These are phyloP conservation scores for Backusella macrospora DNA, from an alignment of 192 early-diverging fungal species.

Conservation along the genomic window DNA sequence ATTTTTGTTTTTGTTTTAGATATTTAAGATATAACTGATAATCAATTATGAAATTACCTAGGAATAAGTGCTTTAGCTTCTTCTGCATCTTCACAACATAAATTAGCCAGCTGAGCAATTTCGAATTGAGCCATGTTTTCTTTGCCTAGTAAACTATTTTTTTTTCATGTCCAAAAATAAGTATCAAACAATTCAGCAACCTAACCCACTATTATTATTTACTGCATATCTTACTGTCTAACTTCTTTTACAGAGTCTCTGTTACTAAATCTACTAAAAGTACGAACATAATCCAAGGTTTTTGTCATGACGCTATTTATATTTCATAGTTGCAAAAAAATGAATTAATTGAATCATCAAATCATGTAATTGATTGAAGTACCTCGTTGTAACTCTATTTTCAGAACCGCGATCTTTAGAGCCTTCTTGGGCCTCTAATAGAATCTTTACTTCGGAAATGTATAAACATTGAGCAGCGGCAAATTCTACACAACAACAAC, in stretches of 20 bases:
- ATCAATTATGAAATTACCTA: conserved; percentile 51
- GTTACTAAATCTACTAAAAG: conserved; percentile 86
- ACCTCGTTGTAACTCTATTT: conserved; percentile 51
- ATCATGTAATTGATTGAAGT: conserved; percentile 6
- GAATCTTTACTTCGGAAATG: conserved; percentile 72
- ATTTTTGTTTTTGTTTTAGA: no score
- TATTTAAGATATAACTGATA: no score
- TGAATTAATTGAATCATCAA: not conserved
- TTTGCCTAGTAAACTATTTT: conserved; percentile 22
- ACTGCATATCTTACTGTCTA: conserved; percentile 55
- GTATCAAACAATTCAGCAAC: not conserved
- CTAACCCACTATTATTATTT: not conserved
- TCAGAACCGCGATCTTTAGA: conserved; percentile 51
- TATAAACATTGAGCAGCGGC: conserved; percentile 71
- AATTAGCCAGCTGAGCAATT: conserved; percentile 87
- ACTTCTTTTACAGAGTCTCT: conserved; percentile 86
- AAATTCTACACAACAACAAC: conserved; percentile 50
- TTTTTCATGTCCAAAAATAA: not conserved
- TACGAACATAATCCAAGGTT: conserved; percentile 82
- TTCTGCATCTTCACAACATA: conserved; percentile 89
- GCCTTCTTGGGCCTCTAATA: conserved; percentile 68
- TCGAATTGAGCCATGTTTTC: conserved; percentile 74
- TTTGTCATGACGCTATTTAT: conserved; percentile 71
- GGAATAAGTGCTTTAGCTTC: conserved; percentile 92
- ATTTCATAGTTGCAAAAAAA: not conserved